These are phyloP conservation scores for Yamadazyma nakazawae DNA, from an alignment of 805 yeast genomes.

Conservation along the genomic window DNA sequence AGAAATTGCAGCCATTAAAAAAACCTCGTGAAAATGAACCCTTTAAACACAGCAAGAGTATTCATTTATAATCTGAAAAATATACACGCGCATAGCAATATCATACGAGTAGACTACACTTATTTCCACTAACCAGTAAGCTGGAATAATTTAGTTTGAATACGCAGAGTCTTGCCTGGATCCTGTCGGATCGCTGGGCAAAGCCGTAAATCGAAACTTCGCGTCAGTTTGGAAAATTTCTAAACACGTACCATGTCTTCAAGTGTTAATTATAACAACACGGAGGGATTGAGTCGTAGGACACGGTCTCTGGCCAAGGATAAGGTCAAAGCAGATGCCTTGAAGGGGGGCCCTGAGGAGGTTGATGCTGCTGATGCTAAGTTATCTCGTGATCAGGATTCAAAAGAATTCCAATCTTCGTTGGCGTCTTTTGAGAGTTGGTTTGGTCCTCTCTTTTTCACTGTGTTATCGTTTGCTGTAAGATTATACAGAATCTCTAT, in stretches of 20 bases:
- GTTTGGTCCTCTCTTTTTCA: conserved; percentile 60
- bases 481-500: conserved; percentile 59
- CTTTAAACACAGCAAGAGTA: too few species aligned
- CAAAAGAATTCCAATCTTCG: conserved; percentile 27
- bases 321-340: conserved; percentile 6
- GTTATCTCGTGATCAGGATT: conserved; percentile 18
- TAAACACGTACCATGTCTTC: conserved; percentile 12
- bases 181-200: not conserved
- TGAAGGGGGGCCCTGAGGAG: conserved; percentile 3
- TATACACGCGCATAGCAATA: too few species aligned
- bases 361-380: conserved; percentile 19
- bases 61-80: too few species aligned
- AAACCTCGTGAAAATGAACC: too few species aligned
- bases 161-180: too few species aligned
- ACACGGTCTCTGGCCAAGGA: conserved; percentile 13
- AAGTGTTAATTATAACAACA: conserved; percentile 4
- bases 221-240: conserved; percentile 5
- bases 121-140: too few species aligned
- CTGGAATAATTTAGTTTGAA: too few species aligned
- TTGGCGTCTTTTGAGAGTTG: conserved; percentile 33
- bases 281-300: conserved; percentile 11
- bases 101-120: too few species aligned
- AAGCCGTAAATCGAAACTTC: not conserved
- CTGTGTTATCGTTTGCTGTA: conserved; percentile 62
- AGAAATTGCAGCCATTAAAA: too few species aligned